Conservation (phyloP, 1,284 basidiomycete genomes). For the Stygiomarasmius scandens region DNA sequence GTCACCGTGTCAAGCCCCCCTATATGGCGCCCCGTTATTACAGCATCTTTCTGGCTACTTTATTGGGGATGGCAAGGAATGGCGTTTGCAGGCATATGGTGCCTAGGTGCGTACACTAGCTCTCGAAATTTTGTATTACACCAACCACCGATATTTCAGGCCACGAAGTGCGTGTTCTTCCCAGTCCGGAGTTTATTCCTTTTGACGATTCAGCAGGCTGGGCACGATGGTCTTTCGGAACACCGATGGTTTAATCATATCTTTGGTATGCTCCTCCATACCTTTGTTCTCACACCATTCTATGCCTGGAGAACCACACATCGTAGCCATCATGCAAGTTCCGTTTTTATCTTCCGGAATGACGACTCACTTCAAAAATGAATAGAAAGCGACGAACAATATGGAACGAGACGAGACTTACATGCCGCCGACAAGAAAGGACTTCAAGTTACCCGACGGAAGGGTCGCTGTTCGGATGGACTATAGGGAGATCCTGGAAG, state of each 20-base stretch:
- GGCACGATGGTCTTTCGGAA: constrained; percentile 50
- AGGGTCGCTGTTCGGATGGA: constrained; percentile 29
- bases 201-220: constrained; percentile 38
- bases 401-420: constrained; percentile 38
- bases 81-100: constrained; percentile 59
- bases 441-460: constrained; percentile 32
- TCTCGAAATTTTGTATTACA: background rate
- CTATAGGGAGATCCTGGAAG: constrained; percentile 38
- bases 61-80: constrained; percentile 72
- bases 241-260: constrained; percentile 39
- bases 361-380: background rate
- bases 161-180: constrained; percentile 8
- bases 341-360: constrained; percentile 3
- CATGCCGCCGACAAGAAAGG: constrained; percentile 31
- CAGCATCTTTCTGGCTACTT: constrained; percentile 45
- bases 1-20: constrained; percentile 33
- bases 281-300: constrained; percentile 59
- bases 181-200: background rate
- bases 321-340: constrained; percentile 52
- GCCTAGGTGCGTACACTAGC: constrained; percentile 36
- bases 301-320: constrained; percentile 62
- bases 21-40: constrained; percentile 28
- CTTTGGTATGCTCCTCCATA: constrained; percentile 47
- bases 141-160: too few relatives aligned
- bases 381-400: constrained; percentile 49